A percentile compares a stretch with the other conserved stretches of the same genome.
phyloP scores from a whole-genome alignment of 495 filamentous ascomycete genomes.

The Lichenothelia convexa region DNA sequence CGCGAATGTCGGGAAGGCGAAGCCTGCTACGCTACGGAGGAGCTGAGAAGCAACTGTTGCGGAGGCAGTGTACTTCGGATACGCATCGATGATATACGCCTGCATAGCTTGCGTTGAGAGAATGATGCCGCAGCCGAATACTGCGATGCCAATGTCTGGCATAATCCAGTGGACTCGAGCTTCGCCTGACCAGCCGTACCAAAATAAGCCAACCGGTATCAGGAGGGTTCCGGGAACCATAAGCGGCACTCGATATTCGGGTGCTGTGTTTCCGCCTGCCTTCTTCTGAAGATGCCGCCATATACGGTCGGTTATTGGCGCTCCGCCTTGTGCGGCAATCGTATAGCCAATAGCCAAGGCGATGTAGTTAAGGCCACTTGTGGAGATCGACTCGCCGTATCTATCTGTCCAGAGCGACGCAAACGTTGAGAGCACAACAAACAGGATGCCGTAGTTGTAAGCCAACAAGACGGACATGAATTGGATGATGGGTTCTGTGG shows the following conservation, averaged over 20 bases:
- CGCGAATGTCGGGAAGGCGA: slow-evolving; percentile 62
- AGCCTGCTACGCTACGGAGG: slow-evolving; percentile 48
- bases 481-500: slow-evolving; percentile 16
- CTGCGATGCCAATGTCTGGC: slow-evolving; percentile 46
- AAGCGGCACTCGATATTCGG: slow-evolving; percentile 15
- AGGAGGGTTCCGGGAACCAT: slow-evolving; percentile 12
- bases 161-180: slow-evolving; percentile 17
- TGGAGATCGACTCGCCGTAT: slow-evolving; percentile 14
- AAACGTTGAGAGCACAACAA: slow-evolving; percentile 15
- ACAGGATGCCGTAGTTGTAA: slow-evolving; percentile 14
- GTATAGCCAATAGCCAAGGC: slow-evolving; percentile 18
- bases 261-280: slow-evolving; percentile 22
- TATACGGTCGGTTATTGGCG: slow-evolving; percentile 23
- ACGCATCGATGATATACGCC: slow-evolving; percentile 62
- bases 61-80: slow-evolving; percentile 54
- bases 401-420: slow-evolving; percentile 12
- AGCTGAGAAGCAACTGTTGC: slow-evolving; percentile 50
- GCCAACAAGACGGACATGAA: slow-evolving; percentile 14
- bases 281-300: slow-evolving; percentile 16
- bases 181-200: slow-evolving; percentile 16
- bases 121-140: slow-evolving; percentile 41
- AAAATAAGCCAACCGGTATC: slow-evolving; percentile 12
- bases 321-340: slow-evolving; percentile 22
- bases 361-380: slow-evolving; percentile 15
- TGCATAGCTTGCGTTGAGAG: slow-evolving; percentile 51